Base-by-base conservation (phyloP, 306 rosid genomes). In the Astragalus membranaceus region DNA sequence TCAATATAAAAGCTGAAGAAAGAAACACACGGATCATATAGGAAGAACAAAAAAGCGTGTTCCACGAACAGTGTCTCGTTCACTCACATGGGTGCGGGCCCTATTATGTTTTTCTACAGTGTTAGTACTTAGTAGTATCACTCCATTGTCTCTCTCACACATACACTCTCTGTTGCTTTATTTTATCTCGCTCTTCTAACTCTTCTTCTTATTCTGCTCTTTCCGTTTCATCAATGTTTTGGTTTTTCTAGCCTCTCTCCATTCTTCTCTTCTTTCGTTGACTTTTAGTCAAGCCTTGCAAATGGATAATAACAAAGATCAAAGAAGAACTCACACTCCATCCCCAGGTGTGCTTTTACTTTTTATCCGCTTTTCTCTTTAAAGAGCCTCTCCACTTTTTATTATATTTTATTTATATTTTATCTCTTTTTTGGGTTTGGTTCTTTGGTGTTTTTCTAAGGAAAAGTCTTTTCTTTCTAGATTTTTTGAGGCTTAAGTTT, bases 281-380 rank as follows among this genome's bases (percentile, higher is more conserved):
- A 35, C 55, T 56, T 73, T 58, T 49, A 13, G 67, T 70, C 73
- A 26, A 26, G 30, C 30, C 4, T 36, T 57, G 46, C 42, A 0
- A 64, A 80, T 80, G 84, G 70, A 70, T 58, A 57, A 70, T 58
- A 57, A 65, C 64, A 73, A 69, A 70, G 80, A 80, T 75, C 84
- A 75, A 17, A 49, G 52, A 23, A 64, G 23, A 69, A 48, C 77
- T 55, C 69, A 54, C 57, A 55, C 74, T 54, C 73, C 30, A 26
- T 26, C 30, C 30, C 30, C 69, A 75, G 84, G 84, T 75, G 84
- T 75, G 55, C 48, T 14, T 69, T 69, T 63, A 7, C 10, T 73
- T 20, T 20, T 20, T 20, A 20, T 20, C 23, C 23, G 23, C 23
- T 20, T 71, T 58, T 41, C 37, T 29, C 50, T 17, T 52, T 51